phyloP scores from a whole-genome alignment of 78 protist genomes.

The Planoprotostelium fungivorum region DNA sequence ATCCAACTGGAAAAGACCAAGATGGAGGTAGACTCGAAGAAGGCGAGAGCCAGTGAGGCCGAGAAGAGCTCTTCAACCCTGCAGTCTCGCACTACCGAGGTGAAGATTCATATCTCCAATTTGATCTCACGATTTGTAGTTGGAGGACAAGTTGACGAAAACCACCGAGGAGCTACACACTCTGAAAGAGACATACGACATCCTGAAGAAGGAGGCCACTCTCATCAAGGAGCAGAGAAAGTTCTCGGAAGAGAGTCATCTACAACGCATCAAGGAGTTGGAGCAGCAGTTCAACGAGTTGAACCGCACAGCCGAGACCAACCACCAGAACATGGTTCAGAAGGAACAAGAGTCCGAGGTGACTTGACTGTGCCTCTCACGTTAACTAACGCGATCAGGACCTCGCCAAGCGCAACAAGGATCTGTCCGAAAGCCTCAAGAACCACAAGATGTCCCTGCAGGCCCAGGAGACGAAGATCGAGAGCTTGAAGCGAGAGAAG shows the following conservation, averaged over 20 bases:
- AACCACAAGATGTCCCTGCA: background rate
- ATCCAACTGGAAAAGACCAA: background rate
- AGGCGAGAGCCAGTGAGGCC: background rate
- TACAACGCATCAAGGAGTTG: background rate
- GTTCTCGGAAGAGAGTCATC: background rate
- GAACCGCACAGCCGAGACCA: background rate
- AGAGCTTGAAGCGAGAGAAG: background rate
- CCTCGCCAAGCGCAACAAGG: background rate
- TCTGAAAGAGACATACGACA: background rate
- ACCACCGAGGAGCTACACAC: background rate
- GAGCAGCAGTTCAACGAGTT: background rate
- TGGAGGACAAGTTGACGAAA: background rate
- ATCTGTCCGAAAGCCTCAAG: background rate
- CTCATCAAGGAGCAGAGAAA: background rate
- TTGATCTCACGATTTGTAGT: background rate
- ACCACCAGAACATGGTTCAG: background rate
- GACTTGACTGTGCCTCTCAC: no score
- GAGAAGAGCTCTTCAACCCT: background rate
- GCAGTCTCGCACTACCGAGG: background rate
- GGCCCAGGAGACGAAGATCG: background rate
- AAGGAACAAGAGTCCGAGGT: no score
- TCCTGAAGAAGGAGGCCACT: background rate
- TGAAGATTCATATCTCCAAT: background rate
- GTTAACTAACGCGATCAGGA: background rate
- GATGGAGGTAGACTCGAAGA: background rate